These are phyloP conservation scores for Colletotrichum tropicale DNA, from an alignment of 2,329 filamentous ascomycete genomes.

Conservation along the genomic window DNA sequence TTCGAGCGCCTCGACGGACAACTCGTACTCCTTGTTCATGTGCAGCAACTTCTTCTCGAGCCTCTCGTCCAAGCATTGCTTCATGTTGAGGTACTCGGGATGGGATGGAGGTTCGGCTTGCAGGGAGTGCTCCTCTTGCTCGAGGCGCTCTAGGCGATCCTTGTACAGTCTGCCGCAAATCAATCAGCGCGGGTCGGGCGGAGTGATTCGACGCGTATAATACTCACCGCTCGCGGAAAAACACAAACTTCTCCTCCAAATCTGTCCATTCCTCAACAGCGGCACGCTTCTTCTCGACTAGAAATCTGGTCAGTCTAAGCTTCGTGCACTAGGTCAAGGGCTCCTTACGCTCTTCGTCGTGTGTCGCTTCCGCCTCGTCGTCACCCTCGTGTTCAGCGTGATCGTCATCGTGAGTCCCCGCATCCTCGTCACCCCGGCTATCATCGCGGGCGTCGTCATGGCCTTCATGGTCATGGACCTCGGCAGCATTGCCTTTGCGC, in stretches of 20 bases:
- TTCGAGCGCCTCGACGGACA: constrained; percentile 75
- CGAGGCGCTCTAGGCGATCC: constrained; percentile 82
- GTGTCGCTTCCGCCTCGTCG: constrained; percentile 64
- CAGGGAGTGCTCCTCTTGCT: constrained; percentile 70
- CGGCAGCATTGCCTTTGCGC: constrained; percentile 33
- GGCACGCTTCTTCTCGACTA: constrained; percentile 78
- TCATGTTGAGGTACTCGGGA: constrained; percentile 88
- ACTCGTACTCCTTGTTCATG: constrained; percentile 75
- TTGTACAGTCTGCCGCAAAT: constrained; percentile 73
- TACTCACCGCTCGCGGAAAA: constrained; percentile 78
- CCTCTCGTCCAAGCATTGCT: constrained; percentile 83
- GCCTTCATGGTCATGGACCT: constrained; percentile 26
- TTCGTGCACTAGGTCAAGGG: not conserved
- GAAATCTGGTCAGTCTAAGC: constrained; percentile 10
- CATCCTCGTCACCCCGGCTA: constrained; percentile 43
- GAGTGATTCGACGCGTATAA: not conserved
- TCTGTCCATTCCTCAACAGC: constrained; percentile 80
- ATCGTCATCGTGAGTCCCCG: constrained; percentile 59
- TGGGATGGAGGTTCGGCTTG: constrained; percentile 72
- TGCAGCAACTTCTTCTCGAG: constrained; percentile 80
- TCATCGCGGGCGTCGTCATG: constrained; percentile 29
- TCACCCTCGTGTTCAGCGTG: constrained; percentile 59
- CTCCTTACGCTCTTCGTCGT: constrained; percentile 68
- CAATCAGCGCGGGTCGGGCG: constrained; percentile 12
- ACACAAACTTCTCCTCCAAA: constrained; percentile 88